Percentiles rank a stretch among this genome's conserved stretches.
These are phyloP conservation scores for Thelephora ganbajun DNA, from an alignment of 768 basidiomycete genomes.

Conservation along the genomic window DNA sequence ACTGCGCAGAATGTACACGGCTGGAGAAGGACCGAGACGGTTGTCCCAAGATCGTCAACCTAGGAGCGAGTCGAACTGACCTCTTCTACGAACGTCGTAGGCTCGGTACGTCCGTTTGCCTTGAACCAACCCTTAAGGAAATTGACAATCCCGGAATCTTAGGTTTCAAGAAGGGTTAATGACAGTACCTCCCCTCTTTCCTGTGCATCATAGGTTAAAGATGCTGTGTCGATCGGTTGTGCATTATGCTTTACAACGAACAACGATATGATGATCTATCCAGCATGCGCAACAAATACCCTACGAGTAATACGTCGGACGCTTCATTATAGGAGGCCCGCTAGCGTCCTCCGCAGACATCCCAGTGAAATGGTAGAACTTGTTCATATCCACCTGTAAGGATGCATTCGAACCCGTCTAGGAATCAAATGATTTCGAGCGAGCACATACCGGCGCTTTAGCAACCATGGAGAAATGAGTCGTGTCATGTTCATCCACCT, in stretches of 20 bases:
- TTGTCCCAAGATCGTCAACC: slow-evolving; percentile 94
- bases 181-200: too few species aligned
- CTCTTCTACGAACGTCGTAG: slow-evolving; percentile 84
- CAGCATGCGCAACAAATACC: neutral
- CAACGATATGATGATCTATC: too few species aligned
- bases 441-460: slow-evolving; percentile 53
- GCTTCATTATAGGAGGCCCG: slow-evolving; percentile 44
- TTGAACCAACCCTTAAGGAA: neutral
- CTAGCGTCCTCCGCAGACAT: slow-evolving; percentile 28
- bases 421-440: neutral
- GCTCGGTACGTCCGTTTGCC: slow-evolving; percentile 38
- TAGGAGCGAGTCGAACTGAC: slow-evolving; percentile 89
- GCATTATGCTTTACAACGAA: neutral
- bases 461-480: slow-evolving; percentile 80
- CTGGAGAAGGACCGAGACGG: slow-evolving; percentile 97
- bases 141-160: neutral
- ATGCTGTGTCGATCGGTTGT: too few species aligned
- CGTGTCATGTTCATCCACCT: slow-evolving; percentile 66
- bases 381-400: slow-evolving; percentile 58
- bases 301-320: slow-evolving; percentile 36
- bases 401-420: slow-evolving; percentile 5
- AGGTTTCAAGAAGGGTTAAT: slow-evolving; percentile 61
- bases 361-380: slow-evolving; percentile 40
- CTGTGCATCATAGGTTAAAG: too few species aligned
- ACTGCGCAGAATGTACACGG: slow-evolving; percentile 94